These are phyloP conservation scores for Arthrobotrys sphaeroides DNA, from an alignment of 2,329 filamentous ascomycete species.

Conservation along the genomic window DNA sequence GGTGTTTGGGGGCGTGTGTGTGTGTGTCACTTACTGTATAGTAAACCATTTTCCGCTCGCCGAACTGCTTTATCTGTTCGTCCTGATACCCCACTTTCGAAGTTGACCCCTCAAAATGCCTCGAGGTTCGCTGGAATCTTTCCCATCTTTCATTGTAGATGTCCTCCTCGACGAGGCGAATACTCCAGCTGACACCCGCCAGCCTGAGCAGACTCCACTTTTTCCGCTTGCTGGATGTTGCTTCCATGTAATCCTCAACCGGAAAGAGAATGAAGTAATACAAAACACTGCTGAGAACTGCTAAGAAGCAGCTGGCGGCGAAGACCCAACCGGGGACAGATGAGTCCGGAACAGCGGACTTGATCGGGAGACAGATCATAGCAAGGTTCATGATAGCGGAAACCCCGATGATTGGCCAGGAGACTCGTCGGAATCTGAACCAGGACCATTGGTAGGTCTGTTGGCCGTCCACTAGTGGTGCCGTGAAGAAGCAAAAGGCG, in stretches of 20 bases:
- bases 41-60: slow-evolving; percentile 45
- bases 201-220: slow-evolving; percentile 33
- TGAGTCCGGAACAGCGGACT: slow-evolving; percentile 29
- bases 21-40: slow-evolving; percentile 27
- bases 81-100: slow-evolving; percentile 39
- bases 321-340: slow-evolving; percentile 41
- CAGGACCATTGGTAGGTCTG: slow-evolving; percentile 32
- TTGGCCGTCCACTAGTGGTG: slow-evolving; percentile 19
- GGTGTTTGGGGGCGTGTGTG: neutral
- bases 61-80: slow-evolving; percentile 39
- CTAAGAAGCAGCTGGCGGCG: slow-evolving; percentile 25
- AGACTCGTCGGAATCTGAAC: slow-evolving; percentile 24
- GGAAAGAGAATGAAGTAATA: slow-evolving; percentile 44
- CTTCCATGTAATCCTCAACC: slow-evolving; percentile 29
- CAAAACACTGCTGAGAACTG: slow-evolving; percentile 2
- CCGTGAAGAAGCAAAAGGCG: slow-evolving; percentile 23
- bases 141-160: slow-evolving; percentile 39
- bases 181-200: slow-evolving; percentile 39
- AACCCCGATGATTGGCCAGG: slow-evolving; percentile 28
- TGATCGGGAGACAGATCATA: slow-evolving; percentile 36
- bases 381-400: slow-evolving; percentile 45
- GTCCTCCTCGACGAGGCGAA: slow-evolving; percentile 22
- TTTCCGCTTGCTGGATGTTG: slow-evolving; percentile 18
- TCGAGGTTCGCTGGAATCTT: slow-evolving; percentile 33
- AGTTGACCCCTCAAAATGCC: slow-evolving; percentile 24